Evolutionary conservation across 352 stramenopile genomes (phyloP).

Genomic region (Blastocystis sp.): DNA sequence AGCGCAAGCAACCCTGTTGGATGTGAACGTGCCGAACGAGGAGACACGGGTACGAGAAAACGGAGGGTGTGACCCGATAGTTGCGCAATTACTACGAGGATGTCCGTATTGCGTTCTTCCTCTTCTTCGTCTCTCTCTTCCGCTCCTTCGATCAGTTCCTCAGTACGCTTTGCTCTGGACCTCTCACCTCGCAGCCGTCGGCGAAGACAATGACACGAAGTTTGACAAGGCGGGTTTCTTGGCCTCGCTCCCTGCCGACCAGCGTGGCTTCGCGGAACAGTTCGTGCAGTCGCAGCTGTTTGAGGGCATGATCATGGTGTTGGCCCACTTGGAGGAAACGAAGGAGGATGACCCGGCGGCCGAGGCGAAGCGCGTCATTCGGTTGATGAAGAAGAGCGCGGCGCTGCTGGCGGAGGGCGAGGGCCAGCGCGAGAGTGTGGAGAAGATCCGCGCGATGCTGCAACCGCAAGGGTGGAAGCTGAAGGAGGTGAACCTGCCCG

Average conservation of each 20-base stretch:
- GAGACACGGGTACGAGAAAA: background rate
- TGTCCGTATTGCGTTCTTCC: slow-evolving; percentile 54
- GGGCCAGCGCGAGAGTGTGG: background rate
- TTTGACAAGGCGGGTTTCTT: background rate
- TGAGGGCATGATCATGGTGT: slow-evolving; percentile 13
- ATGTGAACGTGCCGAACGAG: slow-evolving; percentile 20
- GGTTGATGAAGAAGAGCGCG: slow-evolving; percentile 11
- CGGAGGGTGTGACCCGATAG: background rate
- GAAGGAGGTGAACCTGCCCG: background rate
- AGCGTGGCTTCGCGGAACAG: slow-evolving; percentile 10
- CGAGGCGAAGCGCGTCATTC: background rate
- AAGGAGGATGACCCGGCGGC: background rate
- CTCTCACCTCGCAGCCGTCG: background rate
- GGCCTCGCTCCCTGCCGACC: background rate
- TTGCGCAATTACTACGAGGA: slow-evolving; percentile 13
- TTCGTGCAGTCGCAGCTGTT: slow-evolving; percentile 42
- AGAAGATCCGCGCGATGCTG: background rate
- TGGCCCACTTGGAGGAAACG: background rate
- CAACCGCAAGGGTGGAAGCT: slow-evolving; percentile 37
- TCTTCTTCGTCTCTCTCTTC: slow-evolving; percentile 52
- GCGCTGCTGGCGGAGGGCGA: slow-evolving; percentile 3
- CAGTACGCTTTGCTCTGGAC: background rate
- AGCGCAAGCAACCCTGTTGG: background rate
- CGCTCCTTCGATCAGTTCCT: background rate
- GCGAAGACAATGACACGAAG: background rate